Evolutionary conservation across 2,329 filamentous ascomycete species (phyloP).

Genomic region (Furcasterigmium furcatum): DNA sequence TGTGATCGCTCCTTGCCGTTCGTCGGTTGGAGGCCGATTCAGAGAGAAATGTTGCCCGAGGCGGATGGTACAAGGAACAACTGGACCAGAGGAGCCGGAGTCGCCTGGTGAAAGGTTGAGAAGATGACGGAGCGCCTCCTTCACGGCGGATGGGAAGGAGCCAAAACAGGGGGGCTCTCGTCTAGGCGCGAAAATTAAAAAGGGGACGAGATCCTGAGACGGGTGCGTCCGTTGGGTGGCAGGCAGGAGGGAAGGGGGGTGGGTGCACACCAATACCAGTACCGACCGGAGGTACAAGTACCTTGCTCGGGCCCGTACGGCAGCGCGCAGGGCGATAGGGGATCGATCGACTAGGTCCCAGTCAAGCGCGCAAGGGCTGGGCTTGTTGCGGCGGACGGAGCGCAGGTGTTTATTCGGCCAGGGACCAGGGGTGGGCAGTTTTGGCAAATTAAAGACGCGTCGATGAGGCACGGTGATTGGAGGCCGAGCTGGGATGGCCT

Average conservation of each 20-base stretch:
- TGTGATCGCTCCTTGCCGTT: background rate
- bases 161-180: too few species aligned
- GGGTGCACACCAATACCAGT: too few species aligned
- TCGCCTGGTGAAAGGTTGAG: too few species aligned
- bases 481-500: background rate
- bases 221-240: background rate
- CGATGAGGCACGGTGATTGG: conserved; percentile 14
- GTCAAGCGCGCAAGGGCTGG: background rate
- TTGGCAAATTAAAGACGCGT: conserved; percentile 34
- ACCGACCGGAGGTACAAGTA: too few species aligned
- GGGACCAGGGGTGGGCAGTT: conserved; percentile 28
- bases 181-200: background rate
- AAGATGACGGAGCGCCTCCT: too few species aligned
- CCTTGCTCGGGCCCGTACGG: too few species aligned
- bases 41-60: too few species aligned
- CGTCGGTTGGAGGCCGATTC: background rate
- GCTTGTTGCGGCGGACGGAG: background rate
- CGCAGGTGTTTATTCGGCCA: conserved; percentile 28
- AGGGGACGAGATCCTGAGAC: background rate
- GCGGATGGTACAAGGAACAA: too few species aligned
- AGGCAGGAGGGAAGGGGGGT: background rate
- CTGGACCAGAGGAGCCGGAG: too few species aligned
- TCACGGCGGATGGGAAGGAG: too few species aligned
- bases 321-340: background rate
- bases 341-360: background rate